phyloP scores from a whole-genome alignment of 352 stramenopile species.

The Thalassiosira delicatula region DNA sequence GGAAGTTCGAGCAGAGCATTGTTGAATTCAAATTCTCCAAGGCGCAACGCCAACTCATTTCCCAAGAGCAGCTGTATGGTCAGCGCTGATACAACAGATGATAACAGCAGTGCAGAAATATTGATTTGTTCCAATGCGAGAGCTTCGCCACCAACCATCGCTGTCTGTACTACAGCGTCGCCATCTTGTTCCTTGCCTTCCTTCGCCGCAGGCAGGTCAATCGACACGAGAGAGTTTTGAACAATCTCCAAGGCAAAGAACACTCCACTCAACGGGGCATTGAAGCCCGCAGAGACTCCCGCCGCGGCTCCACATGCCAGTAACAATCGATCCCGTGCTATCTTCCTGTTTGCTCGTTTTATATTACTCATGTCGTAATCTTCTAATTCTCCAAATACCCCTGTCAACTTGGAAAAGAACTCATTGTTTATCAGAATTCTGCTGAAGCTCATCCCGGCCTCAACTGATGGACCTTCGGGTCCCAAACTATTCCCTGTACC shows the following conservation, averaged over 20 bases:
- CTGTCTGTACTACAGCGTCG: slow-evolving; percentile 25
- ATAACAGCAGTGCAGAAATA: slow-evolving; percentile 78
- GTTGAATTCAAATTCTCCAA: slow-evolving; percentile 80
- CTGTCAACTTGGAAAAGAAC: slow-evolving; percentile 46
- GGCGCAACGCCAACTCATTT: slow-evolving; percentile 75
- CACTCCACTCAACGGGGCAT: slow-evolving; percentile 86
- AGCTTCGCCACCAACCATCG: slow-evolving; percentile 53
- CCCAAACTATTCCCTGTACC: slow-evolving; percentile 85
- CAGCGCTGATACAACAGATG: slow-evolving; percentile 79
- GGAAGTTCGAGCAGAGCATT: slow-evolving; percentile 84
- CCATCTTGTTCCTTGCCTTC: slow-evolving; percentile 23
- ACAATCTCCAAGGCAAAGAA: slow-evolving; percentile 88
- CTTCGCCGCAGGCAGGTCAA: slow-evolving; percentile 42
- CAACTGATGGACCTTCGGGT: slow-evolving; percentile 85
- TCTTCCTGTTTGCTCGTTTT: slow-evolving; percentile 55
- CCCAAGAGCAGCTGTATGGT: slow-evolving; percentile 78
- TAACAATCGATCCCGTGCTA: slow-evolving; percentile 79
- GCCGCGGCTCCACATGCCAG: slow-evolving; percentile 84
- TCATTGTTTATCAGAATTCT: slow-evolving; percentile 61
- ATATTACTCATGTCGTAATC: slow-evolving; percentile 50
- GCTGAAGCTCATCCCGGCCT: slow-evolving; percentile 80
- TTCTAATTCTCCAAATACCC: slow-evolving; percentile 54
- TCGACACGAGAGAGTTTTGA: slow-evolving; percentile 52
- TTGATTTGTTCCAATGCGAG: slow-evolving; percentile 64
- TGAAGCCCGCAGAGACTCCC: slow-evolving; percentile 86